Conservation (phyloP, 78 protist species). For the Dictyostelium purpureum region DNA sequence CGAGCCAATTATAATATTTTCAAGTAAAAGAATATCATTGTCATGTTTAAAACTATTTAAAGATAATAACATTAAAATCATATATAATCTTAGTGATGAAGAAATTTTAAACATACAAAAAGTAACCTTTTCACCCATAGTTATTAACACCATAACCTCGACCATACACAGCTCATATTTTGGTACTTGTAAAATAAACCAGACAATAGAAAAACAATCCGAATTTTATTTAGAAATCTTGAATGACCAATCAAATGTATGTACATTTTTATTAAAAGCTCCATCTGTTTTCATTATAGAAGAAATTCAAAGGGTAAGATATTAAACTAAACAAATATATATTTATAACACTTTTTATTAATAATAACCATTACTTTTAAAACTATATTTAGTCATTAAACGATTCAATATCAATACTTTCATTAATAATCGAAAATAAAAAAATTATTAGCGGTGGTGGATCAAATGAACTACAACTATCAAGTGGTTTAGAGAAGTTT, state of each 20-base stretch:
- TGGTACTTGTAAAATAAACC: background rate
- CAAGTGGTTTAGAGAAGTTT: background rate
- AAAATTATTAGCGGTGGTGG: slow-evolving; percentile 52
- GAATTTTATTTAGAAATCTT: slow-evolving; percentile 30
- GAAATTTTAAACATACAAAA: background rate
- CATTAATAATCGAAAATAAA: slow-evolving; percentile 17
- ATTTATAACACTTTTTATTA: background rate
- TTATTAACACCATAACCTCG: background rate
- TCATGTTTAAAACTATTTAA: background rate
- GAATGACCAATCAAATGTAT: background rate
- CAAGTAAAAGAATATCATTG: slow-evolving; percentile 36
- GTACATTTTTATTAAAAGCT: slow-evolving; percentile 37
- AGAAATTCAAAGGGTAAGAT: slow-evolving; percentile 33
- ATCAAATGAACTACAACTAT: slow-evolving; percentile 33
- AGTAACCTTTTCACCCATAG: background rate
- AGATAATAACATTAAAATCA: background rate
- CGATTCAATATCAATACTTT: slow-evolving; percentile 39
- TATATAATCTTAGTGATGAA: background rate
- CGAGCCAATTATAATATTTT: background rate
- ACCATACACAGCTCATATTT: background rate
- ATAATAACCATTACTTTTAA: background rate
- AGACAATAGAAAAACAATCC: slow-evolving; percentile 16
- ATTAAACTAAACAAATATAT: background rate
- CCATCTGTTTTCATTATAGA: slow-evolving; percentile 52
- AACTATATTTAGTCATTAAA: slow-evolving; percentile 30